phyloP scores from a whole-genome alignment of 2,329 filamentous ascomycete species.

The Trichoderma oligosporum region DNA sequence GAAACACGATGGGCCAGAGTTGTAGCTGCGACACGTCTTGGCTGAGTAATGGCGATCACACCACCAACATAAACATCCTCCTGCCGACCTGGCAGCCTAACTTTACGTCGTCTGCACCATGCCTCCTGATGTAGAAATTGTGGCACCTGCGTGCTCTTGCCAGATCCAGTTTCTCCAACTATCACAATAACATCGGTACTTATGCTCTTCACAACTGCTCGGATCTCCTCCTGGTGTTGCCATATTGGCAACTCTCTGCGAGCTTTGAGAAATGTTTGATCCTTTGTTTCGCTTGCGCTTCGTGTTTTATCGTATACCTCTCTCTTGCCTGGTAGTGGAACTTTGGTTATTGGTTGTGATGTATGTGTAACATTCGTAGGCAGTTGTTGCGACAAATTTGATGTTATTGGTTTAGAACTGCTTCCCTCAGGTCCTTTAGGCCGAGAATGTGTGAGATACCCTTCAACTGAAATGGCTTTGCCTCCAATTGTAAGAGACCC shows the following conservation, averaged over 20 bases:
- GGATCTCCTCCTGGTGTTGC: slow-evolving; percentile 67
- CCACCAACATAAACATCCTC: slow-evolving; percentile 60
- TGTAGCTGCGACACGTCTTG: slow-evolving; percentile 87
- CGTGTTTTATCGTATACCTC: slow-evolving; percentile 2
- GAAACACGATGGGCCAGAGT: slow-evolving; percentile 85
- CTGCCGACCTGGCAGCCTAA: slow-evolving; percentile 41
- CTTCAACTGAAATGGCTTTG: slow-evolving; percentile 48
- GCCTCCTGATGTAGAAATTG: slow-evolving; percentile 77
- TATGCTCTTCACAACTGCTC: slow-evolving; percentile 49
- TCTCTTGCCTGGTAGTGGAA: neutral
- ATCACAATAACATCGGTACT: slow-evolving; percentile 74
- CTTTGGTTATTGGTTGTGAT: neutral
- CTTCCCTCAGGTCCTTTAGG: slow-evolving; percentile 25
- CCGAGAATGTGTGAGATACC: slow-evolving; percentile 42
- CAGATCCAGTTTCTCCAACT: slow-evolving; percentile 90
- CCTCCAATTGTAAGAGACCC: slow-evolving; percentile 45
- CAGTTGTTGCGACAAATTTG: slow-evolving; percentile 3
- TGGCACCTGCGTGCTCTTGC: slow-evolving; percentile 94
- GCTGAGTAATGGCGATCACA: slow-evolving; percentile 90
- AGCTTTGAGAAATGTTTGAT: slow-evolving; percentile 38
- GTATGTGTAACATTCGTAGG: neutral
- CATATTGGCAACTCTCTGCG: slow-evolving; percentile 78
- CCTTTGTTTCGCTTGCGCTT: slow-evolving; percentile 26
- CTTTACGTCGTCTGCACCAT: slow-evolving; percentile 67
- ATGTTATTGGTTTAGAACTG: neutral